Evolutionary conservation across 2,329 filamentous ascomycete species (phyloP), one percentile per base, ranked within the genome.

Genomic region (Beauveria australis): DNA sequence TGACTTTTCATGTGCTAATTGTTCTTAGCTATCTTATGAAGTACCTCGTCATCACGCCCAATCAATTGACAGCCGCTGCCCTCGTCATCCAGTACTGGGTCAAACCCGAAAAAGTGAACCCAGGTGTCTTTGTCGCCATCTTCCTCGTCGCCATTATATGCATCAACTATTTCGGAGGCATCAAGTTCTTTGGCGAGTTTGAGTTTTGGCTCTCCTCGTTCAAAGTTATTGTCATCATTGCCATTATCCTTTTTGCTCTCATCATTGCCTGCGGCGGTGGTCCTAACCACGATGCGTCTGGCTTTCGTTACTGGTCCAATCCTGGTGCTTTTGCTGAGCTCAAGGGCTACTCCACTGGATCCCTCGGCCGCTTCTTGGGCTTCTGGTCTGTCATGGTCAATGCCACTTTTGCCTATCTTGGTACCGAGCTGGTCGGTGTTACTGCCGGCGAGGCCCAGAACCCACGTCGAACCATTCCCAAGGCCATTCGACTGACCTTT

Each of bases 11-110:
- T 26, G 26, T 10, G 12, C 65, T 70, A 49, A 69, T 53, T 19
- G 7, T 24, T 18, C 33, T 6, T 28, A 59, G 79, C 47, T 81
- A 81, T 66, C 89, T 84, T 82, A 82, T 86, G 75, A 82, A 92
- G 84, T 94, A 94, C 72, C 89, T 94, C 71, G 92, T 95, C 68
- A 82, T 89, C 54, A 92, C 89, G 1, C 90, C 91, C 1, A 94
- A 94, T 69, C 90, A 95, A 71, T 77, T 95, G 44, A 94, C 90
- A 1, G 91, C 91, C 30, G 84, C 82, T n/a, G 84, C 89, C 5
- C 74, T 95, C 43, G 88, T 93, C 61, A 88, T 95, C 61, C 84
- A 88, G 66, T 92, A 86, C 68, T 95, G 91, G 91, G 75, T 90
- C 12, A 71, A 78, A 1, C 75, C 82, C 30, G 81, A 88, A 0